phyloP scores from a whole-genome alignment of 2,329 filamentous ascomycete genomes.

The Colletotrichum cuscutae region DNA sequence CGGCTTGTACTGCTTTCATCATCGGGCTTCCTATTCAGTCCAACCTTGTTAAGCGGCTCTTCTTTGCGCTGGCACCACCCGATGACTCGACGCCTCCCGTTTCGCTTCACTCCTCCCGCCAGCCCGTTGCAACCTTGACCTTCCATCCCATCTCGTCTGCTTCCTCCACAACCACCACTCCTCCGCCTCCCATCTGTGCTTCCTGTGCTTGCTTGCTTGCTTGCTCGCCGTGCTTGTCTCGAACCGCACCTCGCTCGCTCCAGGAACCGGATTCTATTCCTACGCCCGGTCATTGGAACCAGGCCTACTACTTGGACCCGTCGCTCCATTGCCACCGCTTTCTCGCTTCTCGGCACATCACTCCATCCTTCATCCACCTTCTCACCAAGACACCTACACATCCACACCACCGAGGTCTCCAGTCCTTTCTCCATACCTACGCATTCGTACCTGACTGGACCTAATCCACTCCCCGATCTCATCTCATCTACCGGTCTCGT shows the following conservation, averaged over 20 bases:
- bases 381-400: not conserved
- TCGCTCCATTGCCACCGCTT: conserved; percentile 22
- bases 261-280: conserved; percentile 7
- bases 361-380: not conserved
- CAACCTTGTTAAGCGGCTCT: conserved; percentile 32
- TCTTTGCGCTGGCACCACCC: conserved; percentile 24
- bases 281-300: conserved; percentile 15
- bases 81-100: conserved; percentile 32
- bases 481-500: conserved; percentile 34
- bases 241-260: conserved; percentile 5
- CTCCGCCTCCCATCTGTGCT: not conserved
- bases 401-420: conserved; percentile 17
- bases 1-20: conserved; percentile 14
- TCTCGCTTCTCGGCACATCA: conserved; percentile 24
- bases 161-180: not conserved
- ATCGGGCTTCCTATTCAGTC: conserved; percentile 31
- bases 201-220: conserved; percentile 10
- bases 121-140: conserved; percentile 27
- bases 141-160: conserved; percentile 22
- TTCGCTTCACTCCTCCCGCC: conserved; percentile 22
- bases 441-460: conserved; percentile 18
- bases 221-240: conserved; percentile 9
- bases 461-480: conserved; percentile 31
- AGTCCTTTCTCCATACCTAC: conserved; percentile 29
- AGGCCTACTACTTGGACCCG: conserved; percentile 14